phyloP scores from a whole-genome alignment of 352 stramenopile species.

The Phytophthora capsici region DNA sequence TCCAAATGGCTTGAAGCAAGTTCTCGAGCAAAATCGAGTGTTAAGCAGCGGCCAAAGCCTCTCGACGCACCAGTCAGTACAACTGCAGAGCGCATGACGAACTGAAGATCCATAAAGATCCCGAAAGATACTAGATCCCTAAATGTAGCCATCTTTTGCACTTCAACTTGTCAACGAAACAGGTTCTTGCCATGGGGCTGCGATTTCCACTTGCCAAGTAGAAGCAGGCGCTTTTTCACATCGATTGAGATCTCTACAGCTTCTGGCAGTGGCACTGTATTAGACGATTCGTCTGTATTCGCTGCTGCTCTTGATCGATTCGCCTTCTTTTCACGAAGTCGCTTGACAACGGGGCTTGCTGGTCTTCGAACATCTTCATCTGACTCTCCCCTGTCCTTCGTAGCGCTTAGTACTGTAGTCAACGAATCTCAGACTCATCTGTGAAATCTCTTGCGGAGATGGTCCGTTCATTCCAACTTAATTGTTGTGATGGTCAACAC shows the following conservation, averaged over 20 bases:
- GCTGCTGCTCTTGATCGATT: conserved; percentile 6
- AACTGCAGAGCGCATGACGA: conserved; percentile 43
- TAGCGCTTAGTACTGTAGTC: neutral
- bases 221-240: conserved; percentile 64
- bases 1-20: conserved; percentile 42
- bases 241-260: conserved; percentile 56
- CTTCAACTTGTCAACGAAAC: conserved; percentile 26
- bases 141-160: conserved; percentile 17
- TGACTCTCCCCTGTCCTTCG: conserved; percentile 15
- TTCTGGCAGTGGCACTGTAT: conserved; percentile 37
- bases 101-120: conserved; percentile 2
- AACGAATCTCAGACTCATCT: too few species aligned
- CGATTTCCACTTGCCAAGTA: conserved; percentile 56
- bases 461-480: too few species aligned
- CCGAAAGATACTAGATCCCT: conserved; percentile 3
- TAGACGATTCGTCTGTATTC: neutral
- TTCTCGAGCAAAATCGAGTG: conserved; percentile 64
- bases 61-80: conserved; percentile 83
- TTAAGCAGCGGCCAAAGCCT: conserved; percentile 76
- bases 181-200: conserved; percentile 4
- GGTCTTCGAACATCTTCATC: conserved; percentile 38
- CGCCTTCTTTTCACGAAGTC: conserved; percentile 38
- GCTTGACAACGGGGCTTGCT: conserved; percentile 67
- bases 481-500: too few species aligned
- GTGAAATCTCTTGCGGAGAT: too few species aligned